A percentile compares a stretch with the other conserved stretches of the same genome.
These are phyloP conservation scores for Botrytis squamosa DNA, from an alignment of 2,329 filamentous ascomycete species.

Conservation along the genomic window DNA sequence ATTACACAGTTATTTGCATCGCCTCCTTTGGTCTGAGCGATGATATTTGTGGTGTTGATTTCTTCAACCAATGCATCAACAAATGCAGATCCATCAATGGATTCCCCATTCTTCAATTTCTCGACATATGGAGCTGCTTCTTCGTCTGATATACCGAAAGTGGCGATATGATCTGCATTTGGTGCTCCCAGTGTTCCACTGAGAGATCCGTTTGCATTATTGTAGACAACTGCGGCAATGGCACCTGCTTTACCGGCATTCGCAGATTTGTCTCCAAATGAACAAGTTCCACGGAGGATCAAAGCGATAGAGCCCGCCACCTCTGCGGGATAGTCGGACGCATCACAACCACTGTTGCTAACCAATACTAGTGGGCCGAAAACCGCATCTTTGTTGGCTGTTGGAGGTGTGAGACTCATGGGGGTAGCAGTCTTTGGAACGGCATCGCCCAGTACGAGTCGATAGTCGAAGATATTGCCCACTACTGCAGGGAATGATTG, in stretches of 20 bases:
- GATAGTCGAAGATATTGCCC: slow-evolving; percentile 58
- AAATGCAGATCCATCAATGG: slow-evolving; percentile 56
- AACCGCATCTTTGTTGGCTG: slow-evolving; percentile 57
- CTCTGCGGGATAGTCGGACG: slow-evolving; percentile 59
- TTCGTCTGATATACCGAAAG: slow-evolving; percentile 62
- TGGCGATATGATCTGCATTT: slow-evolving; percentile 60
- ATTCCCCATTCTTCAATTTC: slow-evolving; percentile 51
- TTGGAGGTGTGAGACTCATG: slow-evolving; percentile 68
- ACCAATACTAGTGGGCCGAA: slow-evolving; percentile 60
- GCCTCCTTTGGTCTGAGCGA: slow-evolving; percentile 60
- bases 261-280: slow-evolving; percentile 70
- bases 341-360: slow-evolving; percentile 60
- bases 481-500: slow-evolving; percentile 64
- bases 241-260: slow-evolving; percentile 69
- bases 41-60: slow-evolving; percentile 49
- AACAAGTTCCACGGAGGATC: slow-evolving; percentile 66
- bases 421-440: slow-evolving; percentile 52
- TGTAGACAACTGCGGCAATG: slow-evolving; percentile 67
- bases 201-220: slow-evolving; percentile 50
- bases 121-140: slow-evolving; percentile 58
- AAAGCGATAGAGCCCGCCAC: slow-evolving; percentile 66
- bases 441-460: slow-evolving; percentile 54
- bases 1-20: slow-evolving; percentile 64
- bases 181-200: slow-evolving; percentile 68
- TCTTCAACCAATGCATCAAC: slow-evolving; percentile 55